phyloP scores from a whole-genome alignment of 768 basidiomycete genomes.

The Tylopilus balloui region DNA sequence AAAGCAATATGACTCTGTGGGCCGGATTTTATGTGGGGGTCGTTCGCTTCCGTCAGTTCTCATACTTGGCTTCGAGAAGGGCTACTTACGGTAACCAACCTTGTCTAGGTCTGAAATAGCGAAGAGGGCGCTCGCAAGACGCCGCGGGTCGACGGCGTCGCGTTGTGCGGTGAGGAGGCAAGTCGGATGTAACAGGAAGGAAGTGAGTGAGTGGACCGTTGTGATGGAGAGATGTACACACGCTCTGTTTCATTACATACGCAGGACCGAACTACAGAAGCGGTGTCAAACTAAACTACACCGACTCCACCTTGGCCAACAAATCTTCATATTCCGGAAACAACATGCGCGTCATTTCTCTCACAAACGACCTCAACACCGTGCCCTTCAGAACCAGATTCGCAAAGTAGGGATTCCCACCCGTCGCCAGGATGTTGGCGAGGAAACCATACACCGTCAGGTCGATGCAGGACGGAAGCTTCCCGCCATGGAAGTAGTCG shows the following conservation, averaged over 20 bases:
- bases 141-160: conserved; percentile 9
- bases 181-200: not conserved
- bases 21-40: conserved; percentile 7
- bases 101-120: not conserved
- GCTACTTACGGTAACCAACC: conserved; percentile 12
- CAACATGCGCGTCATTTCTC: conserved; percentile 21
- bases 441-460: conserved; percentile 30
- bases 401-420: conserved; percentile 27
- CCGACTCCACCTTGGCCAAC: conserved; percentile 7
- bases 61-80: not conserved
- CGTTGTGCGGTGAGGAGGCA: not conserved
- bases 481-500: conserved; percentile 26
- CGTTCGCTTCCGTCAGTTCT: conserved; percentile 21
- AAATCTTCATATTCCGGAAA: conserved; percentile 28
- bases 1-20: conserved; percentile 1
- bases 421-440: conserved; percentile 24
- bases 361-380: conserved; percentile 18
- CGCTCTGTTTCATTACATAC: not conserved
- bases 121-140: conserved; percentile 1
- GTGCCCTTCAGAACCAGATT: conserved; percentile 19
- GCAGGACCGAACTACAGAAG: not conserved
- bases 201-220: not conserved
- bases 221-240: conserved; percentile 7
- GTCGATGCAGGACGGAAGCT: conserved; percentile 28
- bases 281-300: not conserved